Evolutionary conservation across 73 alveolate species (phyloP).

Genomic region (Halteria grandinella): DNA sequence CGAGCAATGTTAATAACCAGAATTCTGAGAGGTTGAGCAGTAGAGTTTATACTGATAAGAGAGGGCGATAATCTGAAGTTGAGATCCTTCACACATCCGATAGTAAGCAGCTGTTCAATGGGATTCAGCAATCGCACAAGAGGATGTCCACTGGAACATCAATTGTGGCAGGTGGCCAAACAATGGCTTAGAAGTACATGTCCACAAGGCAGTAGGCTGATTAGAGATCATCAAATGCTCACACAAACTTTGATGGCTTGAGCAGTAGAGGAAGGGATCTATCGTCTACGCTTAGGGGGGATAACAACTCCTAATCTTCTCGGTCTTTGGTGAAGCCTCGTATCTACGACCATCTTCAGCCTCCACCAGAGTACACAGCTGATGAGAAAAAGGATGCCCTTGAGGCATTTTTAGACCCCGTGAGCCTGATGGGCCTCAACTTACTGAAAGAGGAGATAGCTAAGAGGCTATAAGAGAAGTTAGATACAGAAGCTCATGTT

Average conservation of each 20-base stretch:
- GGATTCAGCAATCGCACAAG: no score
- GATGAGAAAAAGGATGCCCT: constrained; percentile 19
- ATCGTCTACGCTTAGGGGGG: not conserved
- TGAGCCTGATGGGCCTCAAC: constrained; percentile 8
- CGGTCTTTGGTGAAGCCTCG: not conserved
- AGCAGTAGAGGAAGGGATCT: not conserved
- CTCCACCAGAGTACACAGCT: constrained; percentile 5
- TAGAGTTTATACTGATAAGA: no score
- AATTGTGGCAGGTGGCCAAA: no score
- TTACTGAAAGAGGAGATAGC: constrained; percentile 1
- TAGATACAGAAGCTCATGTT: not conserved
- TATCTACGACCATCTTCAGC: constrained; percentile 5
- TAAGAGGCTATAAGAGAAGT: not conserved
- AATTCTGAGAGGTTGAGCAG: no score
- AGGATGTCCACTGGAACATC: no score
- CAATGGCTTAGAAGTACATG: not conserved
- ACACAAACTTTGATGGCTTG: not conserved
- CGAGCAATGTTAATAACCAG: no score
- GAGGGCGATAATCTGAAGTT: no score
- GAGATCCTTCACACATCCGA: no score
- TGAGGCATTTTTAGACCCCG: constrained; percentile 16
- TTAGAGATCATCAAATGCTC: not conserved
- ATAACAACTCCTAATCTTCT: not conserved
- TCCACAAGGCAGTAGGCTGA: not conserved
- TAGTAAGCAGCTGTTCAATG: no score